Base-by-base conservation (phyloP, 768 basidiomycete species). In the Strobilomyces confusus region DNA sequence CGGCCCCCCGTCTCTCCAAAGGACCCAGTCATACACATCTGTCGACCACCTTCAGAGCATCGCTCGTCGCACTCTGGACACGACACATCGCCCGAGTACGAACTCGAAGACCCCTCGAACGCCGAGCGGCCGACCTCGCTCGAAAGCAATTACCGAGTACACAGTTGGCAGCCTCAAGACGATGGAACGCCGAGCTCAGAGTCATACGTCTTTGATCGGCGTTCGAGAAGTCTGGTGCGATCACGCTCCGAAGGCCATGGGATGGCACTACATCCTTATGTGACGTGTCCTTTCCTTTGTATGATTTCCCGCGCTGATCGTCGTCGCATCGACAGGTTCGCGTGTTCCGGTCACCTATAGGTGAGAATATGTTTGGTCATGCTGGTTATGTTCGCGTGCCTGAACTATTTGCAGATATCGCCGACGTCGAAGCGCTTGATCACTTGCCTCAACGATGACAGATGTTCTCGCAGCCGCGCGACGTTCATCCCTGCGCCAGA, bases 81-180 rank as follows among this genome's bases (percentile, higher is more conserved):
- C 26, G 72, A 70, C 37, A 59, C 71, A 32, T 73, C 70, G 1
- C 72, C 75, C 11, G 71, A 70, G n/a, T 74, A 75, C 47, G 76
- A 79, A 37, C 62, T 63, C 5, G 76, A 75, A 13, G 64, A 68
- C 41, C 56, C 58, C 8, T 46, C 58, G 8, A 56, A 60, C 14
- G 30, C 55, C 32, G 34, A 47, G 3, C 56, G 19, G 1, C 44
- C 54, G 9, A 49, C 63, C 44, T 68, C 62, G 8, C 38, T 49
- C 13, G 68, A 69, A 20, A 58, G 62, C 20, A 63, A 59, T 38
- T 25, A 61, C 49, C 66, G 52, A 12, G 57, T 70, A 61, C 64
- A 63, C 22, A 40, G 56, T 13, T 64, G 70, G 64, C 59, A 46
- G 11, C 19, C 51, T 14, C 52, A 53, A 17, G 61, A 48, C 5